Base-by-base conservation (phyloP, 306 rosid genomes). In the Lotus japonicus region DNA sequence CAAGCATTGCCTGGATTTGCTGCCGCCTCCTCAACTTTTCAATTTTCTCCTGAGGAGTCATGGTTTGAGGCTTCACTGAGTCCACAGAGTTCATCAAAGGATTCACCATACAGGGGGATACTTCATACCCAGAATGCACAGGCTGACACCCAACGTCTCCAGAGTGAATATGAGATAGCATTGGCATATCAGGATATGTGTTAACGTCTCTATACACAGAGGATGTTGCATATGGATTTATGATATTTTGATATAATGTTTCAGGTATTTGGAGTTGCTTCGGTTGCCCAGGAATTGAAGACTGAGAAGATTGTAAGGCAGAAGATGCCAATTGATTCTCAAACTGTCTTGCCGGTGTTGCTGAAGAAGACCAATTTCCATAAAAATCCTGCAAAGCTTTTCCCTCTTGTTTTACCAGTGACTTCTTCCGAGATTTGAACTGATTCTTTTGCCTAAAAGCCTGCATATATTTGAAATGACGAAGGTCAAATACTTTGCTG, bases 41-140 rank as follows among this genome's bases (percentile, higher is more conserved):
- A 72, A 90, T 90, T 80, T 95, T 95, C 77, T 90, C 99, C 74
- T 85, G 96, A 71, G 99, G 90, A 38, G 97, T 90, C 99, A 95
- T 95, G 58, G 82, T 78, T 71, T 72, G 83, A 68, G 82, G 84
- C 58, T 80, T 83, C 63, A 75, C 79, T 9, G 79, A 53, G 76
- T 84, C 85, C 26, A 65, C 76, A 10, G 85, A 49, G 53, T 75
- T 81, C 77, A 77, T 84, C 60, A 68, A 39, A 19, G 75, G 79
- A 75, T 65, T 78, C 57, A 58, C 70, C 18, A 59, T 23, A 26
- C 80, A 60, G 3, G 79, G 76, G 77, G 88, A 86, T 66, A 68
- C 61, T 55, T 82, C 86, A 71, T 63, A 78, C 45, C 84, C 70
- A 57, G 87, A 74, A 65, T 73, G 76, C 16, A 71, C 55, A 62